Evolutionary conservation across 345 rosid species (phyloP).

Genomic region (Garcia nutans): DNA sequence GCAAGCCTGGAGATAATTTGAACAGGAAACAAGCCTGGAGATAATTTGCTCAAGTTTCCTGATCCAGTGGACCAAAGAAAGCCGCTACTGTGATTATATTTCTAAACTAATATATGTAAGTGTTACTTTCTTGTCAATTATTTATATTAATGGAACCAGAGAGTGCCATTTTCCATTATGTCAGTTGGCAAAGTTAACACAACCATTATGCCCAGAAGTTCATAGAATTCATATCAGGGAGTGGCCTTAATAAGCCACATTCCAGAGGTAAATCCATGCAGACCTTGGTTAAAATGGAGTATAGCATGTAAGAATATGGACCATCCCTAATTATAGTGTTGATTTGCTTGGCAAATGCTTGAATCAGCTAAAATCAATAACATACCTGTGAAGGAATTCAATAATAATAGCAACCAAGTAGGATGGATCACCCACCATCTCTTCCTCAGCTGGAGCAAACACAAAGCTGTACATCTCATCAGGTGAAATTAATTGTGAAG

Average conservation of each 20-base stretch:
- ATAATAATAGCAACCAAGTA: constrained; percentile 78
- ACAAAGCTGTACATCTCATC: constrained; percentile 86
- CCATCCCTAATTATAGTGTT: neutral
- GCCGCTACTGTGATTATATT: neutral
- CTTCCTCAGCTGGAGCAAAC: constrained; percentile 84
- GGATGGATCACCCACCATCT: constrained; percentile 79
- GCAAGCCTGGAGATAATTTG: too few relatives aligned
- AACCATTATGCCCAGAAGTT: neutral
- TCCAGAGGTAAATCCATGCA: neutral
- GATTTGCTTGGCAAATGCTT: neutral
- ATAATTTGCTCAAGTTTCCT: constrained; percentile 1
- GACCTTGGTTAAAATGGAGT: constrained; percentile 1
- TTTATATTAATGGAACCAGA: neutral
- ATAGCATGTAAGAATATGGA: neutral
- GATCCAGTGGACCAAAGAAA: constrained; percentile 1
- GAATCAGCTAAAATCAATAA: constrained; percentile 9
- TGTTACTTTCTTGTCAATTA: neutral
- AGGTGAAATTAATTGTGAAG: constrained; percentile 82
- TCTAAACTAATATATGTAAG: neutral
- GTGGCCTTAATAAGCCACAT: neutral
- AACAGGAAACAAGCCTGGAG: too few relatives aligned
- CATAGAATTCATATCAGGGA: neutral
- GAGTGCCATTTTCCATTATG: neutral
- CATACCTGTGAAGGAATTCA: constrained; percentile 88
- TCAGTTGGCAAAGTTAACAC: neutral